Percentiles rank a stretch among this genome's conserved stretches.
Conservation (phyloP, 352 stramenopile genomes). For the Phytopythium cucurbitacearum region DNA sequence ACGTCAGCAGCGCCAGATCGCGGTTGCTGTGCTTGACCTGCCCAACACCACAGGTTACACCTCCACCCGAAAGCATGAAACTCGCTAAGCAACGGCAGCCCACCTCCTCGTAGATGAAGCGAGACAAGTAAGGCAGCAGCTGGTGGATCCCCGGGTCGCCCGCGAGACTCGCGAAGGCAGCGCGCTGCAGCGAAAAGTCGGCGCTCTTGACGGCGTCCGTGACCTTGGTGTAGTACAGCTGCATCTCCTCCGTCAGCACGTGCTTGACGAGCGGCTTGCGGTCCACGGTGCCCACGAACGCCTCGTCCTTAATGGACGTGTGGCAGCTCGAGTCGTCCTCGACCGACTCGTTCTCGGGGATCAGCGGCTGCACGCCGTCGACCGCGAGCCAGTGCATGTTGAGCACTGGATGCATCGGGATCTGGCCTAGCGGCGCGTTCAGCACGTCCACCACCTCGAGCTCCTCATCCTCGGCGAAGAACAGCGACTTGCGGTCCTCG, state of each 20-base stretch:
- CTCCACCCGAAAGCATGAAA: background rate
- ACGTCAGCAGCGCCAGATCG: conserved; percentile 69
- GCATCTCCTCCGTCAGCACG: conserved; percentile 87
- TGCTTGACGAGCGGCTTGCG: conserved; percentile 82
- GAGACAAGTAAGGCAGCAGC: conserved; percentile 86
- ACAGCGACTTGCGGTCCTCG: conserved; percentile 55
- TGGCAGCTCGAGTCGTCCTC: conserved; percentile 63
- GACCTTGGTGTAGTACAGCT: conserved; percentile 88
- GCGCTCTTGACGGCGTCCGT: conserved; percentile 77
- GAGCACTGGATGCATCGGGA: conserved; percentile 64
- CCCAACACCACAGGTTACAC: no score
- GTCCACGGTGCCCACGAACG: conserved; percentile 61
- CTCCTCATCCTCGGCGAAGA: conserved; percentile 73
- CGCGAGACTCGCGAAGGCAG: conserved; percentile 72
- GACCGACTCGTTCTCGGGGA: conserved; percentile 80
- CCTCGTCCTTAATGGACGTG: conserved; percentile 77
- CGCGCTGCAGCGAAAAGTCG: conserved; percentile 67
- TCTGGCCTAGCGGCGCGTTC: conserved; percentile 67
- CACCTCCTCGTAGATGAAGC: conserved; percentile 86
- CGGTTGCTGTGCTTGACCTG: conserved; percentile 81
- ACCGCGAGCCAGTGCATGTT: conserved; percentile 84
- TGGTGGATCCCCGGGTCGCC: conserved; percentile 88
- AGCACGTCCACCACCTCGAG: conserved; percentile 64
- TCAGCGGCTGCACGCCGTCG: conserved; percentile 76
- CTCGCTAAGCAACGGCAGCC: background rate